Conservation (phyloP, 169 alveolate genomes). For the Cryptosporidium xiaoi region DNA sequence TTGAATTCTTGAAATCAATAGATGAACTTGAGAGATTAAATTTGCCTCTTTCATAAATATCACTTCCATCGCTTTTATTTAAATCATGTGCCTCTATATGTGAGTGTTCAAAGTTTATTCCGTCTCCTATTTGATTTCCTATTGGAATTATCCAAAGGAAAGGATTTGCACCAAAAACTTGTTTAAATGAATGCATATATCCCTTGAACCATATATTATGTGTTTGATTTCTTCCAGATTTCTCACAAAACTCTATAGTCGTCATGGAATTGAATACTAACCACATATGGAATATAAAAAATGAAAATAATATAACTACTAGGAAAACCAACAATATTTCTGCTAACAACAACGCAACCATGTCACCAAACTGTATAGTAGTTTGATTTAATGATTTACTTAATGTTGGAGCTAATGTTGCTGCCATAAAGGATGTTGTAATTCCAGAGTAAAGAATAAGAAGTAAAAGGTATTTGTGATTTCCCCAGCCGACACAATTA, state of each 20-base stretch:
- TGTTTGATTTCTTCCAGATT: conserved; percentile 76
- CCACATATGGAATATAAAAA: conserved; percentile 85
- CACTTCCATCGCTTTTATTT: background rate
- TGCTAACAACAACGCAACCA: conserved; percentile 82
- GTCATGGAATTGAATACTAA: conserved; percentile 80
- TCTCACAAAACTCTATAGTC: conserved; percentile 90
- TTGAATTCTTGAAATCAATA: too few relatives aligned
- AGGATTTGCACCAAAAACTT: conserved; percentile 80
- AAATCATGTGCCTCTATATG: background rate
- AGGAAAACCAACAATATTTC: conserved; percentile 84
- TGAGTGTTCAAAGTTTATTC: conserved; percentile 70
- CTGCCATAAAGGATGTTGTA: conserved; percentile 78
- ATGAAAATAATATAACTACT: conserved; percentile 79
- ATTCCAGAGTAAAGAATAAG: conserved; percentile 83
- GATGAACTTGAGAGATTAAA: too few relatives aligned
- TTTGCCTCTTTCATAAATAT: background rate
- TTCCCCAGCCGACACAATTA: conserved; percentile 90
- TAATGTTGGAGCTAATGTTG: conserved; percentile 80
- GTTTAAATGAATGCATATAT: conserved; percentile 71
- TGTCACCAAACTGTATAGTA: conserved; percentile 76
- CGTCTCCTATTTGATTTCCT: conserved; percentile 80
- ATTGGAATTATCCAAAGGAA: conserved; percentile 79
- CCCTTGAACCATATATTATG: conserved; percentile 79
- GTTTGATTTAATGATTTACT: conserved; percentile 8
- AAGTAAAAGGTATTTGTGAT: conserved; percentile 87